Evolutionary conservation across 441 rosid species (phyloP).

Genomic region (Corymbia calophylla): DNA sequence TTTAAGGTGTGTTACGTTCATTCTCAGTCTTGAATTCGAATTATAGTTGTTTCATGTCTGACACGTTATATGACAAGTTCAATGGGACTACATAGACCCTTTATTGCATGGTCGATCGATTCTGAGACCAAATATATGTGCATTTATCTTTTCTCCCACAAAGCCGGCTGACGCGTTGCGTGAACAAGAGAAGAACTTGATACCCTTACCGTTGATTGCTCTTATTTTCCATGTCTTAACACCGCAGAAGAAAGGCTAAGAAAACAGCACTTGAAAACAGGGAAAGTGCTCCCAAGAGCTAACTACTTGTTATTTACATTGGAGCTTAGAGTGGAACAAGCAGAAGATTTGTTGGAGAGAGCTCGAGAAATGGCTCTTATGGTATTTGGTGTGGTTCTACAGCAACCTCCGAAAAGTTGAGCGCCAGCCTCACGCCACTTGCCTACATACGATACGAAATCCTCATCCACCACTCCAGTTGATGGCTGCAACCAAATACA

Average conservation of each 20-base stretch:
- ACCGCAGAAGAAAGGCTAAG: neutral
- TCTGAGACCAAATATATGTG: neutral
- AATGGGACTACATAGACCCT: neutral
- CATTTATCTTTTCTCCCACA: neutral
- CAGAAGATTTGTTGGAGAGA: constrained; percentile 28
- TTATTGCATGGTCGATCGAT: neutral
- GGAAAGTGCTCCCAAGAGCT: neutral
- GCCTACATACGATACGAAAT: constrained; percentile 60
- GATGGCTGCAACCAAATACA: constrained; percentile 37
- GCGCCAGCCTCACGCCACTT: constrained; percentile 79
- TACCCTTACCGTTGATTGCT: neutral
- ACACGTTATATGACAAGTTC: neutral
- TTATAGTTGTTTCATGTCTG: neutral
- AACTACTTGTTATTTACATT: neutral
- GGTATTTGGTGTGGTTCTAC: constrained; percentile 85
- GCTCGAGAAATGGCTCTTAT: constrained; percentile 48
- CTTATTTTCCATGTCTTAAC: neutral
- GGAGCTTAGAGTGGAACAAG: constrained; percentile 5
- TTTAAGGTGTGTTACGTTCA: neutral
- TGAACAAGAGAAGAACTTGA: neutral
- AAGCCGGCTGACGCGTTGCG: neutral
- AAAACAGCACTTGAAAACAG: neutral
- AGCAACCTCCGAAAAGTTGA: constrained; percentile 81
- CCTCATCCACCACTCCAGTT: constrained; percentile 50
- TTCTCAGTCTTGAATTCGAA: neutral